These are phyloP conservation scores for Epichloe aotearoae DNA, from an alignment of 2,329 filamentous ascomycete species.

Conservation along the genomic window DNA sequence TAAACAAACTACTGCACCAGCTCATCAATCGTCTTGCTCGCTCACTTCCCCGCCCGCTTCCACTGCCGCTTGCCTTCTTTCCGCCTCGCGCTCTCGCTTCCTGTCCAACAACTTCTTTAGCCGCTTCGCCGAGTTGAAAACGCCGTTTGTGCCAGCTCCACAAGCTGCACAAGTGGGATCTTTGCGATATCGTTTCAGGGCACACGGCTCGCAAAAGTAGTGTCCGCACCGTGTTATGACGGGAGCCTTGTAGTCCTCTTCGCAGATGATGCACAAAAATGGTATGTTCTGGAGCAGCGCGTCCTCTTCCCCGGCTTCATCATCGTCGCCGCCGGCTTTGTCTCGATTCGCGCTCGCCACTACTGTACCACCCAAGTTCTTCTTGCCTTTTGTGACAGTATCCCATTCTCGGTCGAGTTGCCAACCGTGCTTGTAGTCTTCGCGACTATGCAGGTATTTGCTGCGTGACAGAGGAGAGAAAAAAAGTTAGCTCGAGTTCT, in stretches of 20 bases:
- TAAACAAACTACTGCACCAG: neutral
- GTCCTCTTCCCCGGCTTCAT: conserved; percentile 45
- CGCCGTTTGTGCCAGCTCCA: conserved; percentile 70
- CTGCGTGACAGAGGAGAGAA: neutral
- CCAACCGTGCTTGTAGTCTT: conserved; percentile 85
- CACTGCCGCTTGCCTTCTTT: conserved; percentile 39
- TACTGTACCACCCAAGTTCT: conserved; percentile 45
- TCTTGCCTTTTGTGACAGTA: conserved; percentile 59
- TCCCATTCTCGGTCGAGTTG: conserved; percentile 94
- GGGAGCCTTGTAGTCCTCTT: conserved; percentile 62
- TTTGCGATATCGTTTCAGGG: conserved; percentile 72
- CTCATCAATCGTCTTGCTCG: conserved; percentile 23
- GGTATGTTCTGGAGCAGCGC: conserved; percentile 71
- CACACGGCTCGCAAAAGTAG: conserved; percentile 90
- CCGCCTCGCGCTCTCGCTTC: conserved; percentile 50
- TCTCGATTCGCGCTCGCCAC: conserved; percentile 45
- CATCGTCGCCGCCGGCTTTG: conserved; percentile 24
- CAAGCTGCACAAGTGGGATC: conserved; percentile 81
- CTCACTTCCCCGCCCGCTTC: conserved; percentile 37
- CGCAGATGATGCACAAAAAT: conserved; percentile 81
- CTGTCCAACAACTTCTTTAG: conserved; percentile 67
- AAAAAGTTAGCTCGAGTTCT: neutral
- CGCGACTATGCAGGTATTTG: conserved; percentile 65
- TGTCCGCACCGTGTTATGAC: conserved; percentile 85
- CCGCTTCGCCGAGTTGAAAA: conserved; percentile 80